These are phyloP conservation scores for Lachancea fermentati DNA, from an alignment of 805 yeast genomes.

Conservation along the genomic window DNA sequence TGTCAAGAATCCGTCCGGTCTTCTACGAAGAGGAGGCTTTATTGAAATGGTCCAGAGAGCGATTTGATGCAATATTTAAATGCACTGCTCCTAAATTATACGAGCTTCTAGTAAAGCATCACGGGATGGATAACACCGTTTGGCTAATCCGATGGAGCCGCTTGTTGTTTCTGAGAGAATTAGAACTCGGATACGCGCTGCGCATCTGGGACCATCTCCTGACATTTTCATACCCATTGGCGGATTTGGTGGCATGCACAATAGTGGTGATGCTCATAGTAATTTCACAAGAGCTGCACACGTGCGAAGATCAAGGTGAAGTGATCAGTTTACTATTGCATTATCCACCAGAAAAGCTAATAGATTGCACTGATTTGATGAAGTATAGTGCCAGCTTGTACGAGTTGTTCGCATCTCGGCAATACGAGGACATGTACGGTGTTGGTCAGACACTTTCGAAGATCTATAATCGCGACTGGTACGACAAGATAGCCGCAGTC, in stretches of 20 bases:
- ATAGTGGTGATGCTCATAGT: slow-evolving; percentile 21
- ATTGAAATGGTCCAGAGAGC: slow-evolving; percentile 22
- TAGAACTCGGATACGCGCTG: slow-evolving; percentile 20
- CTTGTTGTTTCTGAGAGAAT: slow-evolving; percentile 27
- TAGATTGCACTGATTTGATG: slow-evolving; percentile 24
- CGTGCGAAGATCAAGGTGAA: slow-evolving; percentile 25
- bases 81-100: slow-evolving; percentile 17
- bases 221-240: slow-evolving; percentile 22
- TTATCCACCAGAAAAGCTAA: slow-evolving; percentile 13
- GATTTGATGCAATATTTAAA: slow-evolving; percentile 20
- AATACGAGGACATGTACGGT: slow-evolving; percentile 18
- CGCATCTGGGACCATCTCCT: slow-evolving; percentile 31
- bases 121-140: slow-evolving; percentile 17
- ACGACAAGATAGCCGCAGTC: slow-evolving; percentile 5
- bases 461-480: slow-evolving; percentile 12
- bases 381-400: slow-evolving; percentile 23
- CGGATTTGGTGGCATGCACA: slow-evolving; percentile 20
- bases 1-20: slow-evolving; percentile 21
- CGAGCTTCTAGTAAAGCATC: slow-evolving; percentile 9
- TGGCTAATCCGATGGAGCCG: slow-evolving; percentile 34
- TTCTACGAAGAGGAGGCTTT: slow-evolving; percentile 25
- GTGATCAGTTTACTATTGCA: slow-evolving; percentile 25
- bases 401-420: slow-evolving; percentile 21
- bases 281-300: slow-evolving; percentile 15
- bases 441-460: slow-evolving; percentile 22